These are phyloP conservation scores for Arthrocladium fulminans DNA, from an alignment of 2,329 filamentous ascomycete genomes.

Conservation along the genomic window DNA sequence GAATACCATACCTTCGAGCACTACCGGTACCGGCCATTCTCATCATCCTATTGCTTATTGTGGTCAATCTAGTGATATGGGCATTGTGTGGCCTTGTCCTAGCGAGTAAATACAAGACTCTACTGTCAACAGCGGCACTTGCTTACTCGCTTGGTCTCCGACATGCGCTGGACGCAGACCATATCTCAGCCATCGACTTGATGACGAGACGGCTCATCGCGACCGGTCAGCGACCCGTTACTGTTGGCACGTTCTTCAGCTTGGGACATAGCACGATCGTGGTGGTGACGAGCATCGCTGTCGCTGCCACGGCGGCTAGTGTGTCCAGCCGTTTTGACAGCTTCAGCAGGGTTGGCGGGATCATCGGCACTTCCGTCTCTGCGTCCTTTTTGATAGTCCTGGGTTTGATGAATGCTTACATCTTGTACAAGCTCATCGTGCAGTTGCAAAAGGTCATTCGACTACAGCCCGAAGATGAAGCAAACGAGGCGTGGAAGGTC, in stretches of 20 bases:
- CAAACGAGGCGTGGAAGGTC: constrained; percentile 53
- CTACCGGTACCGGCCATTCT: constrained; percentile 50
- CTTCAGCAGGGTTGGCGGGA: constrained; percentile 72
- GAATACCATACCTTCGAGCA: constrained; percentile 46
- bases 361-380: constrained; percentile 81
- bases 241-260: constrained; percentile 90
- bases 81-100: constrained; percentile 47
- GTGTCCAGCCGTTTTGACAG: constrained; percentile 70
- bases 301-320: constrained; percentile 81
- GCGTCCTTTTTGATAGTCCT: constrained; percentile 74
- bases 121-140: constrained; percentile 72
- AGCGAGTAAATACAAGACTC: constrained; percentile 23
- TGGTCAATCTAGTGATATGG: constrained; percentile 52
- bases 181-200: constrained; percentile 84
- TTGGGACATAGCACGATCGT: constrained; percentile 92
- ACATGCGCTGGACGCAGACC: constrained; percentile 96
- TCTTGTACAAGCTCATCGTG: constrained; percentile 66
- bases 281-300: constrained; percentile 78
- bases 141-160: constrained; percentile 83
- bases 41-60: constrained; percentile 46
- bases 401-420: constrained; percentile 76
- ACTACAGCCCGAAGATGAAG: constrained; percentile 35
- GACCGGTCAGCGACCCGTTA: constrained; percentile 73
- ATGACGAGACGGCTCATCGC: constrained; percentile 87
- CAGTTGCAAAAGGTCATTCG: constrained; percentile 56